Conservation (phyloP, 768 basidiomycete genomes). For the Podaxis rugospora region DNA sequence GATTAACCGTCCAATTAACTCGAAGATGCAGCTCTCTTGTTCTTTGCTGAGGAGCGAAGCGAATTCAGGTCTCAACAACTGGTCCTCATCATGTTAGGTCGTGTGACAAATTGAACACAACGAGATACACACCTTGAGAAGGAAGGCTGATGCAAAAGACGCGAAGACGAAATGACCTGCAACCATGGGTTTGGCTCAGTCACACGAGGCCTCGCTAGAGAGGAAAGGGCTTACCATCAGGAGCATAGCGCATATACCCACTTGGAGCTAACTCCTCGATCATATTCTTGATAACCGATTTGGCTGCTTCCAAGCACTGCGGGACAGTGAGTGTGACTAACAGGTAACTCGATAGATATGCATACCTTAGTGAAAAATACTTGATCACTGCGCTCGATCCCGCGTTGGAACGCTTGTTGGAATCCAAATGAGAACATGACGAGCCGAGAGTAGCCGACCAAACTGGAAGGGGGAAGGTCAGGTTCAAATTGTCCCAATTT, state of each 20-base stretch:
- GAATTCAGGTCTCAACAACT: constrained; percentile 76
- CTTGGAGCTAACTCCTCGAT: constrained; percentile 61
- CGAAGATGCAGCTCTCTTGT: constrained; percentile 67
- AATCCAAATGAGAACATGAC: constrained; percentile 88
- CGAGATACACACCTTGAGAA: constrained; percentile 57
- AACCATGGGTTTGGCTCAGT: not conserved
- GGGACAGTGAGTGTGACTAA: constrained; percentile 1
- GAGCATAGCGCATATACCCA: constrained; percentile 74
- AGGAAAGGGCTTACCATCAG: constrained; percentile 51
- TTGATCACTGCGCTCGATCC: constrained; percentile 56
- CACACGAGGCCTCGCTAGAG: not conserved
- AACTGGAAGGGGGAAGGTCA: constrained; percentile 34
- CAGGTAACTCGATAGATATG: not conserved
- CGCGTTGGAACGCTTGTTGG: constrained; percentile 75
- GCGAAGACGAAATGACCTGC: constrained; percentile 74
- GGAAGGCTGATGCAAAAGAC: constrained; percentile 78
- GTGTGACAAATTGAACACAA: not conserved
- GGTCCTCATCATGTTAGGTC: not conserved
- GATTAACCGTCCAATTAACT: constrained; percentile 68
- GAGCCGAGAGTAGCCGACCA: constrained; percentile 71
- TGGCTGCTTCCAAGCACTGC: constrained; percentile 71
- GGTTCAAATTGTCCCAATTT: not conserved
- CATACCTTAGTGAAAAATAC: constrained; percentile 66
- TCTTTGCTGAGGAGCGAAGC: constrained; percentile 54
- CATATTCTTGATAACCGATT: constrained; percentile 60